Percentiles rank a stretch among this genome's conserved stretches.
phyloP scores from a whole-genome alignment of 352 stramenopile species.

The Phytophthora sojae region DNA sequence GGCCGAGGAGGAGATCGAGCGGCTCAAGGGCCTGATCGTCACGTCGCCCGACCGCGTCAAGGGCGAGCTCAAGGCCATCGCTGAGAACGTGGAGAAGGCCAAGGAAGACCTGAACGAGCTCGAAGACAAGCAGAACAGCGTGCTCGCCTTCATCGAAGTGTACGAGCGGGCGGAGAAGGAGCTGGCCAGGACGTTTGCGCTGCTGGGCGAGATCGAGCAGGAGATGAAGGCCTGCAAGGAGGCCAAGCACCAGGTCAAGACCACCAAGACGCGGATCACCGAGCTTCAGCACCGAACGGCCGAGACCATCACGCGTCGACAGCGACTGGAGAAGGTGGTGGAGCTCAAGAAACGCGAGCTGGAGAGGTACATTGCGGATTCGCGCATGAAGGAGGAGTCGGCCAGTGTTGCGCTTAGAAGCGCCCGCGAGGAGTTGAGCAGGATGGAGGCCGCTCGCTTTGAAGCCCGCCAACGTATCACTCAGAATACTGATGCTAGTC shows the following conservation, averaged over 20 bases:
- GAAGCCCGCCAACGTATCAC: conserved; percentile 64
- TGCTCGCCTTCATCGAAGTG: conserved; percentile 69
- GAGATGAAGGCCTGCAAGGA: conserved; percentile 76
- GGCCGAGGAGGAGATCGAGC: conserved; percentile 78
- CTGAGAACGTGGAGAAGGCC: conserved; percentile 67
- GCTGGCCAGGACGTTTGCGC: conserved; percentile 60
- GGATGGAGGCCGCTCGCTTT: conserved; percentile 57
- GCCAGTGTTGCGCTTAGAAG: conserved; percentile 61
- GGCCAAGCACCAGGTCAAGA: conserved; percentile 78
- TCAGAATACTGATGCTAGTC: conserved; percentile 53
- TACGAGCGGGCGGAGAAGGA: conserved; percentile 80
- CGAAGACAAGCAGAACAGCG: conserved; percentile 64
- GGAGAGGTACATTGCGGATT: conserved; percentile 71
- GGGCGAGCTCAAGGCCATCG: conserved; percentile 68
- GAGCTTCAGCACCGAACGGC: conserved; percentile 54
- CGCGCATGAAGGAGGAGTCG: conserved; percentile 65
- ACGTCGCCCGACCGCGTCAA: conserved; percentile 91
- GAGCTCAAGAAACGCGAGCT: conserved; percentile 79
- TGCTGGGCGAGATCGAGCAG: conserved; percentile 70
- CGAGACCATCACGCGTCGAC: conserved; percentile 69
- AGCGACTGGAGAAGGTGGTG: conserved; percentile 75
- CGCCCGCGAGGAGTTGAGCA: conserved; percentile 61
- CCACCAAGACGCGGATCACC: conserved; percentile 55
- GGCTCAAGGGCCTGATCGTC: conserved; percentile 88
- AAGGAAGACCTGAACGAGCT: conserved; percentile 75